Base-by-base conservation (phyloP, 2,329 filamentous ascomycete species). In the Exophiala bonariae region DNA sequence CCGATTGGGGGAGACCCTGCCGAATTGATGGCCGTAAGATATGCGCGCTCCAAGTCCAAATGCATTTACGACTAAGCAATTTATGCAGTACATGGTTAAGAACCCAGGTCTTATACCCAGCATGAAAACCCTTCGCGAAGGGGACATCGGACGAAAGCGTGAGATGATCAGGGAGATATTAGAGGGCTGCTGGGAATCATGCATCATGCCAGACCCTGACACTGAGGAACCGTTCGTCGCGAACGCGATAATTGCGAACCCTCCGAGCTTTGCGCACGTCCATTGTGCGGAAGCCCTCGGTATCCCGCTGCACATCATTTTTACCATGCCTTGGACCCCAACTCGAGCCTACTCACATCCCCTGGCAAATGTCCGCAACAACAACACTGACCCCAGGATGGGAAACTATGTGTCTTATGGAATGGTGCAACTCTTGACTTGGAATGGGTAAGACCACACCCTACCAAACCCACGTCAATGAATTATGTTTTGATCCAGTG, bases 1-100 rank as follows among this genome's bases (percentile, higher is more conserved):
- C 69, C 69, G 8, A 80, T 82, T 10, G 79, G 79, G 3, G 79
- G 79, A 3, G 74, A 81, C 42, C 78, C 79, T 0, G 71, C 75
- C 10, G 63, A 68, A n/a, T 51, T 77, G 13, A 77, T 77, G 74
- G 71, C 72, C 10, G 41, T 54, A 33, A 19, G 20, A 23, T n/a
- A 37, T 33, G 8, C 10, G 9, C 17, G 11, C 14, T 13, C 30
- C 18, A 8, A 7, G 7, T 23, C 13, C 3, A 20, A 18, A 22
- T 6, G 5, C 10, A 17, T 10, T 38, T 37, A 9, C 16, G 18
- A 19, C 44, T 43, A 30, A 36, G 3, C n/a, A 22, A 5, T n/a
- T 16, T 23, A 9, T 28, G 16, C 1, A 76, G 35, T 37, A 70
- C 48, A 77, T 77, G 74, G 72, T 75, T 17, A 72, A 73, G 52